These are phyloP conservation scores for Coemansia sp. DNA, from an alignment of 192 early-diverging fungal species.

Conservation along the genomic window DNA sequence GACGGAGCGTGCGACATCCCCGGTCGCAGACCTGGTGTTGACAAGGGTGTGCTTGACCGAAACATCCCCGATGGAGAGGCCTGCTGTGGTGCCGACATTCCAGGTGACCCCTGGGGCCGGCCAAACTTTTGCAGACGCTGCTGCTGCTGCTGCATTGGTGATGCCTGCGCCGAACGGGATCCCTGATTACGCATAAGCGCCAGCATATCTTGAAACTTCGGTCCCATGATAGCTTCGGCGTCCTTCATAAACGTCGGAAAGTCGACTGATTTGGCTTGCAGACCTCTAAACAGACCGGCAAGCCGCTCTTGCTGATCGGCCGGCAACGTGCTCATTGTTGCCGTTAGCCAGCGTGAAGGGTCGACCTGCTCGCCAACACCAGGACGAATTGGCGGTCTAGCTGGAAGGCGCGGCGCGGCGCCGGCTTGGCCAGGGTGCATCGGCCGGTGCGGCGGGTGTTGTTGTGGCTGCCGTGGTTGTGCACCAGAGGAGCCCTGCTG, in stretches of 20 bases:
- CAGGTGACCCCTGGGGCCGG: neutral
- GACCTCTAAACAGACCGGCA: conserved; percentile 32
- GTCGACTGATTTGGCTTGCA: conserved; percentile 37
- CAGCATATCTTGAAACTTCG: conserved; percentile 39
- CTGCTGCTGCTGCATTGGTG: conserved; percentile 9
- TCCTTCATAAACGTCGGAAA: conserved; percentile 33
- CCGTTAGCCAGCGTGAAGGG: conserved; percentile 38
- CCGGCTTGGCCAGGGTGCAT: neutral
- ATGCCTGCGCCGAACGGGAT: neutral
- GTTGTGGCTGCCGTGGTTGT: conserved; percentile 5
- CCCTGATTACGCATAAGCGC: conserved; percentile 35
- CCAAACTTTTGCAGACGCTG: conserved; percentile 3
- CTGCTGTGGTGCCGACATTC: neutral
- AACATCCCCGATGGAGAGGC: neutral
- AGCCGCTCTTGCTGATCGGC: conserved; percentile 40
- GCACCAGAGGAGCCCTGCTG: neutral
- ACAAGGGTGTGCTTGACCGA: conserved; percentile 7
- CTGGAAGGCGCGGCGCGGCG: conserved; percentile 5
- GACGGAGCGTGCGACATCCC: conserved; percentile 9
- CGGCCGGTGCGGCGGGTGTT: conserved; percentile 1
- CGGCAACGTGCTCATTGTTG: conserved; percentile 37
- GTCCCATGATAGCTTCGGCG: conserved; percentile 40
- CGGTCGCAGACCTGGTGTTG: conserved; percentile 3
- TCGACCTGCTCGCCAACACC: conserved; percentile 10
- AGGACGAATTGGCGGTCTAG: conserved; percentile 14